A percentile compares a stretch with the other conserved stretches of the same genome.
phyloP scores from a whole-genome alignment of 2,329 filamentous ascomycete species.

The Beauveria caledonica region DNA sequence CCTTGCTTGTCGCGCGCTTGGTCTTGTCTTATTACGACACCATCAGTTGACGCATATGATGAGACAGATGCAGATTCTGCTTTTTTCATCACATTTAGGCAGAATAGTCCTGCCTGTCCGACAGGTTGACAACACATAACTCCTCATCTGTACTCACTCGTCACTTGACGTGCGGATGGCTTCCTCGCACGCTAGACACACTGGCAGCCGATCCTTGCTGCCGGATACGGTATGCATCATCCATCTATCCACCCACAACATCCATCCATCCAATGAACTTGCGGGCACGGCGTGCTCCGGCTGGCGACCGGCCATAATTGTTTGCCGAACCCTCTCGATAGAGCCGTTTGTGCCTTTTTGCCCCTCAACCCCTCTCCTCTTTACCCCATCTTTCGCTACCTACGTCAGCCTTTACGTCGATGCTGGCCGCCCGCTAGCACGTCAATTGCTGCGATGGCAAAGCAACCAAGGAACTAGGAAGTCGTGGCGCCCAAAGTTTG shows the following conservation, averaged over 20 bases:
- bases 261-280: neutral
- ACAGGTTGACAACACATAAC: too few relatives aligned
- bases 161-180: too few relatives aligned
- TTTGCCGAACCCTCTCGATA: neutral
- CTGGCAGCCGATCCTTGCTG: neutral
- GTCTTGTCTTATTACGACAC: neutral
- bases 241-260: neutral
- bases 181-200: neutral
- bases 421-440: neutral
- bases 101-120: too few relatives aligned
- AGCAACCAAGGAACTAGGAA: neutral
- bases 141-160: too few relatives aligned
- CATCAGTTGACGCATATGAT: neutral
- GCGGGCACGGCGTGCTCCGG: neutral
- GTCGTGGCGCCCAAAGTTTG: neutral
- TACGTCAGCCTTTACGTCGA: neutral
- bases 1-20: conserved; percentile 2
- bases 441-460: neutral
- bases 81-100: too few relatives aligned
- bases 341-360: too few relatives aligned
- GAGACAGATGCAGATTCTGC: too few relatives aligned
- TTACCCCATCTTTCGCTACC: neutral
- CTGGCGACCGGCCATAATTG: neutral
- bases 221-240: neutral
- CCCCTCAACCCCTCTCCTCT: neutral